These are phyloP conservation scores for Naematelia aurantialba DNA, from an alignment of 768 basidiomycete genomes.

Conservation along the genomic window DNA sequence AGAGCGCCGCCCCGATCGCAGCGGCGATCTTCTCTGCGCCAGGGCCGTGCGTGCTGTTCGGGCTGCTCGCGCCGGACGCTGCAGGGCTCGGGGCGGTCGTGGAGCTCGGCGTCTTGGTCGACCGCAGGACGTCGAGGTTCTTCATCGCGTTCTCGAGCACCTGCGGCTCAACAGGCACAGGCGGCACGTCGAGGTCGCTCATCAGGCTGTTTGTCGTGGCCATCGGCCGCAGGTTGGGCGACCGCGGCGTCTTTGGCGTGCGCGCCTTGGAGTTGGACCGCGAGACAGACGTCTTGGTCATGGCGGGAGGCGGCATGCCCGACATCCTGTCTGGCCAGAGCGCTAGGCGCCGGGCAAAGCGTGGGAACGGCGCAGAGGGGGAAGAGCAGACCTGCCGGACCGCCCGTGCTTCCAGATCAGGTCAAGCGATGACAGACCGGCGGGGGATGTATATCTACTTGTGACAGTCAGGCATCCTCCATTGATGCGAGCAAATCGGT, in stretches of 20 bases:
- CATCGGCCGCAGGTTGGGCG: slow-evolving; percentile 2
- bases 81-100: slow-evolving; percentile 24
- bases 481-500: too few species aligned
- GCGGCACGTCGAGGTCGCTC: slow-evolving; percentile 12
- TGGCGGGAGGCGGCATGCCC: not conserved
- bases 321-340: not conserved
- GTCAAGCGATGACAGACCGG: too few species aligned
- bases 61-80: slow-evolving; percentile 28
- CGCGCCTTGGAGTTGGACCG: not conserved
- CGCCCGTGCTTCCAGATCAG: too few species aligned
- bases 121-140: slow-evolving; percentile 34
- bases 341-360: not conserved
- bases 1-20: not conserved
- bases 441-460: too few species aligned
- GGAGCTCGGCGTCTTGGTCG: slow-evolving; percentile 20
- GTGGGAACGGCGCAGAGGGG: not conserved
- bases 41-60: slow-evolving; percentile 11
- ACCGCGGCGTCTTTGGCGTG: not conserved
- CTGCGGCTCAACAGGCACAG: slow-evolving; percentile 23
- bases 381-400: too few species aligned
- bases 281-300: not conserved
- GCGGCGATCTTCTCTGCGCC: not conserved
- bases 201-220: slow-evolving; percentile 24
- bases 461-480: too few species aligned
- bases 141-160: slow-evolving; percentile 36